Evolutionary conservation across 257 asterid genomes (phyloP), one percentile per base, ranked within the genome.

Genomic region (Penstemon eatonii): DNA sequence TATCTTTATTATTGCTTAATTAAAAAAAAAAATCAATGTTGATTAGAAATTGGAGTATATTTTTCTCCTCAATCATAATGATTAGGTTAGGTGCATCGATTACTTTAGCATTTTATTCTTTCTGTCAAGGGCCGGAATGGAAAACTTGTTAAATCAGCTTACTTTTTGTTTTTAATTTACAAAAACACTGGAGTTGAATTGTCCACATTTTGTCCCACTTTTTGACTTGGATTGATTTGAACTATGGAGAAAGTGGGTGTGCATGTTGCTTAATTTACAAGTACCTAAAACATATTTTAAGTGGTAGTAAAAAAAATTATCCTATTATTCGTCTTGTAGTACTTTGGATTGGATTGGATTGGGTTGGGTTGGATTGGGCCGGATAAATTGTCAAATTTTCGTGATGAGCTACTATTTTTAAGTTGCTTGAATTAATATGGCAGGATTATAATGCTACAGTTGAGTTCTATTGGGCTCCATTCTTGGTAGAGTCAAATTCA

Each of bases 391-490:
- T 25, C 33, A 25, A 25, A 25, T 25, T 25, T 25, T 25, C 33
- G 33, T 25, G 33, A 25, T 25, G 33, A 25, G 33, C 33, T 25
- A 25, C 51, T 60, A 52, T 59, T 63, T 6, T 58, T 37, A 8
- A 49, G n/a, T 58, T 60, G 5, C 25, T 19, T 45, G 7, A n/a
- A 25, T 33, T 38, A 46, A 41, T 10, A 18, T 63, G 76, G 75
- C 68, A 91, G 96, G 95, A 91, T 64, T 91, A 88, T 60, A 91
- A 91, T 75, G 96, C 96, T 0, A 91, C 92, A 3, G 87, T 88
- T 7, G 96, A 91, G 71, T 91, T 91, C n/a, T 91, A 91, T 49
- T 91, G 97, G 97, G 90, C 97, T 3, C 97, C 97, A 55, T 91
- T 91, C 66, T 50, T 91, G 77, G 97, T 91, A 15, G 95, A 88